Evolutionary conservation across 495 filamentous ascomycete genomes (phyloP).

Genomic region (Podospora didyma): DNA sequence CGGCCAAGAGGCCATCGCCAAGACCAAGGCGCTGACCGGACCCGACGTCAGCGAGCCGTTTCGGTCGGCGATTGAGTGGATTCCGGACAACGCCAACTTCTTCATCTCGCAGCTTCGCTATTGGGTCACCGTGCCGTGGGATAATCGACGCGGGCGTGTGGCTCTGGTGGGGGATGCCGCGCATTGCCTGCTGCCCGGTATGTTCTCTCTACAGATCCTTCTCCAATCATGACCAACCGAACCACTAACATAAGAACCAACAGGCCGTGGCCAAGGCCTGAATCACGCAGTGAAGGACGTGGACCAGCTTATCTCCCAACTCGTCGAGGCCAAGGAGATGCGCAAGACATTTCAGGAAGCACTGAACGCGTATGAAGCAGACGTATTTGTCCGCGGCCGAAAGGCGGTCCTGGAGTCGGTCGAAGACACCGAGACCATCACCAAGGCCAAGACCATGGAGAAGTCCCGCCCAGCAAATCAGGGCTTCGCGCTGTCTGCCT

Average conservation of each 20-base stretch:
- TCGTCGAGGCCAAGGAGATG: neutral
- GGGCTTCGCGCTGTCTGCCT: neutral
- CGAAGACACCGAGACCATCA: neutral
- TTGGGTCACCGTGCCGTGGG: slow-evolving; percentile 8
- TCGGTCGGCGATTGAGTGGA: neutral
- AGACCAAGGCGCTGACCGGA: neutral
- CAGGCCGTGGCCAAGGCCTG: slow-evolving; percentile 11
- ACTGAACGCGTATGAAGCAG: neutral
- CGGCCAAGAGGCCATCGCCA: neutral
- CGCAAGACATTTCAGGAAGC: neutral
- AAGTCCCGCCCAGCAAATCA: neutral
- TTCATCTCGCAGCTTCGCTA: slow-evolving; percentile 3
- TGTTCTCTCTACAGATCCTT: neutral
- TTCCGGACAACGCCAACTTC: slow-evolving; percentile 6
- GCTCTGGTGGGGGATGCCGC: slow-evolving; percentile 9
- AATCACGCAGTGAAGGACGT: slow-evolving; percentile 7
- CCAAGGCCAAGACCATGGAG: neutral
- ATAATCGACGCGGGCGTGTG: slow-evolving; percentile 1
- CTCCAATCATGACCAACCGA: too few relatives aligned
- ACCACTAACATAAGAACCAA: neutral
- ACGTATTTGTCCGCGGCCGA: slow-evolving; percentile 1
- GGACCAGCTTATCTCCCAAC: neutral
- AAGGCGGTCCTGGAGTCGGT: slow-evolving; percentile 1
- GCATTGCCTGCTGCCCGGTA: slow-evolving; percentile 7
- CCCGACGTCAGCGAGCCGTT: slow-evolving; percentile 6